Conservation (phyloP, 495 filamentous ascomycete species). For the Neurospora africana region DNA sequence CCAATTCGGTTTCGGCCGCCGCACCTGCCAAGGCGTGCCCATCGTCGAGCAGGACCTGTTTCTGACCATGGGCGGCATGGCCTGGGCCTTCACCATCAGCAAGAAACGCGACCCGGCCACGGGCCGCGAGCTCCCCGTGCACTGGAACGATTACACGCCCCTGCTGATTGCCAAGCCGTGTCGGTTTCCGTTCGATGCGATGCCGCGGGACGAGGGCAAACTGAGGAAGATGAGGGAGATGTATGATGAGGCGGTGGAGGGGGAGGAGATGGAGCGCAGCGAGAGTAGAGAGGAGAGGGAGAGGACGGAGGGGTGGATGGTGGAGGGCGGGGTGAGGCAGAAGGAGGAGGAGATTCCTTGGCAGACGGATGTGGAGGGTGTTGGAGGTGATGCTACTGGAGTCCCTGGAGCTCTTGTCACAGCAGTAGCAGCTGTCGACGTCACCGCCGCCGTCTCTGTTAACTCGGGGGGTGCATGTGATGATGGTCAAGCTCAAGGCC, state of each 20-base stretch:
- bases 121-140: conserved; percentile 32
- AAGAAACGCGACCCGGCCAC: conserved; percentile 27
- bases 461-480: background rate
- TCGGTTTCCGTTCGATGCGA: conserved; percentile 36
- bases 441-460: background rate
- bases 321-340: background rate
- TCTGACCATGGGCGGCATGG: conserved; percentile 46
- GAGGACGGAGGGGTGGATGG: background rate
- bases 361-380: background rate
- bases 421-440: too few species aligned
- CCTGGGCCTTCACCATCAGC: conserved; percentile 46
- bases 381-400: background rate
- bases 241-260: conserved; percentile 24
- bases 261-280: conserved; percentile 11
- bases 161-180: conserved; percentile 44
- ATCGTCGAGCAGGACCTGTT: conserved; percentile 47
- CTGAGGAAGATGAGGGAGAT: conserved; percentile 17
- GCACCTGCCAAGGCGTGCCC: conserved; percentile 47
- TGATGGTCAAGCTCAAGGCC: background rate
- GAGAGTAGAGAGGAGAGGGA: background rate
- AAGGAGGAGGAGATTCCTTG: background rate
- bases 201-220: conserved; percentile 26
- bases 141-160: conserved; percentile 40
- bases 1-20: conserved; percentile 51
- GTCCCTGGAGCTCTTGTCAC: background rate